Conservation (phyloP, 345 rosid genomes). For the Sonneratia alba region DNA sequence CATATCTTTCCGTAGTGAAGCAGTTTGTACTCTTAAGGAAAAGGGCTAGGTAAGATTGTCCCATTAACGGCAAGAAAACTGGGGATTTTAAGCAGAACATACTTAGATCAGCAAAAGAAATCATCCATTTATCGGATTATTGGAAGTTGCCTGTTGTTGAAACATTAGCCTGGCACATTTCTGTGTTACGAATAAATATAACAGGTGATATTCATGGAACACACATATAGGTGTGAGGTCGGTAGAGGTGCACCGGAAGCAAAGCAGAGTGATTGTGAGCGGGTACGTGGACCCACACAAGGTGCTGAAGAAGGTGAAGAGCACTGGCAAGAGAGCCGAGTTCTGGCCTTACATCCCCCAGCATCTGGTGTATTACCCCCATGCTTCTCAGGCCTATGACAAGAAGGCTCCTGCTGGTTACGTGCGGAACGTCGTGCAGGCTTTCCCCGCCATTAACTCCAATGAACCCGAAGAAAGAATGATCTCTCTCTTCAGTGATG, state of each 20-base stretch:
- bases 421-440: slow-evolving; percentile 50
- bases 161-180: too few relatives aligned
- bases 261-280: slow-evolving; percentile 41
- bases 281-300: slow-evolving; percentile 57
- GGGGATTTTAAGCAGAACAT: too few relatives aligned
- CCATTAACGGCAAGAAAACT: too few relatives aligned
- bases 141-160: too few relatives aligned
- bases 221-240: slow-evolving; percentile 36
- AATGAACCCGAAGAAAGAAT: slow-evolving; percentile 33
- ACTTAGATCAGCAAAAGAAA: too few relatives aligned
- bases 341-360: slow-evolving; percentile 75
- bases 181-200: too few relatives aligned
- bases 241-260: slow-evolving; percentile 53
- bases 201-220: background rate
- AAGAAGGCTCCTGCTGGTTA: slow-evolving; percentile 52
- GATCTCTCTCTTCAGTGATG: slow-evolving; percentile 57
- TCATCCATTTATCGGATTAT: too few relatives aligned
- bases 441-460: slow-evolving; percentile 33
- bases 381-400: slow-evolving; percentile 45
- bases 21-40: too few relatives aligned
- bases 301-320: slow-evolving; percentile 55
- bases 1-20: too few relatives aligned
- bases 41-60: too few relatives aligned
- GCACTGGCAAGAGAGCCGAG: slow-evolving; percentile 61
- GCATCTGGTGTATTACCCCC: slow-evolving; percentile 45